A percentile compares a stretch with the other conserved stretches of the same genome.
These are phyloP conservation scores for Fusarium mundagurra DNA, from an alignment of 2,329 filamentous ascomycete species.

Conservation along the genomic window DNA sequence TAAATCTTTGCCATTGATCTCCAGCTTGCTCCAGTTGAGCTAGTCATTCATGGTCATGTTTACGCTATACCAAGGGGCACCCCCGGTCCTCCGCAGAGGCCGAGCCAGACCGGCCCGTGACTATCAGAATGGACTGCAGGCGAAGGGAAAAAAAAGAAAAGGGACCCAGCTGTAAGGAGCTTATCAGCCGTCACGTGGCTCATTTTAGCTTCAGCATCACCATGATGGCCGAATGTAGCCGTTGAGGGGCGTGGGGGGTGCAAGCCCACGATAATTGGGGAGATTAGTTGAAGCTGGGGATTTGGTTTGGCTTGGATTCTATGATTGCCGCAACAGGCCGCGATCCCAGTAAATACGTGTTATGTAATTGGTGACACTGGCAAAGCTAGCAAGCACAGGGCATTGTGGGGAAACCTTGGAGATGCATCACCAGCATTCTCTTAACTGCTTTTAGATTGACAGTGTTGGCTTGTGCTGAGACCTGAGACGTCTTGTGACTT, in stretches of 20 bases:
- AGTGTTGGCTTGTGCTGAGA: slow-evolving; percentile 11
- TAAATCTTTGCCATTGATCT: slow-evolving; percentile 15
- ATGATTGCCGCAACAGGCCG: slow-evolving; percentile 39
- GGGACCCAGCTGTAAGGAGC: slow-evolving; percentile 31
- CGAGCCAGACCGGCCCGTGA: slow-evolving; percentile 34
- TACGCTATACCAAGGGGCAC: neutral
- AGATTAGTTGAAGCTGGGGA: slow-evolving; percentile 23
- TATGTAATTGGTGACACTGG: slow-evolving; percentile 30
- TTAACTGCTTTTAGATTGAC: slow-evolving; percentile 16
- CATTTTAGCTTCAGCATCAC: slow-evolving; percentile 1
- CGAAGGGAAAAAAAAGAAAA: neutral
- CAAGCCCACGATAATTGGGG: slow-evolving; percentile 22
- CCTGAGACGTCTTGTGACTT: slow-evolving; percentile 20
- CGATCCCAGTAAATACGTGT: slow-evolving; percentile 27
- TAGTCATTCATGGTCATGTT: slow-evolving; percentile 25
- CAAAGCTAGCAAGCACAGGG: slow-evolving; percentile 16
- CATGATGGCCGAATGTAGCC: slow-evolving; percentile 41
- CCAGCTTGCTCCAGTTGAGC: slow-evolving; percentile 1
- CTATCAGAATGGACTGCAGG: neutral
- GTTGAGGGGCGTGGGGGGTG: slow-evolving; percentile 20
- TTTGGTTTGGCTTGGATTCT: neutral
- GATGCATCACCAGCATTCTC: slow-evolving; percentile 23
- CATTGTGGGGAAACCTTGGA: slow-evolving; percentile 34
- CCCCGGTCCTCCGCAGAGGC: slow-evolving; percentile 28
- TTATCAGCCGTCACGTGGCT: slow-evolving; percentile 44